Evolutionary conservation across 148 eudicot species (phyloP).

Genomic region (Diospyros lotus): DNA sequence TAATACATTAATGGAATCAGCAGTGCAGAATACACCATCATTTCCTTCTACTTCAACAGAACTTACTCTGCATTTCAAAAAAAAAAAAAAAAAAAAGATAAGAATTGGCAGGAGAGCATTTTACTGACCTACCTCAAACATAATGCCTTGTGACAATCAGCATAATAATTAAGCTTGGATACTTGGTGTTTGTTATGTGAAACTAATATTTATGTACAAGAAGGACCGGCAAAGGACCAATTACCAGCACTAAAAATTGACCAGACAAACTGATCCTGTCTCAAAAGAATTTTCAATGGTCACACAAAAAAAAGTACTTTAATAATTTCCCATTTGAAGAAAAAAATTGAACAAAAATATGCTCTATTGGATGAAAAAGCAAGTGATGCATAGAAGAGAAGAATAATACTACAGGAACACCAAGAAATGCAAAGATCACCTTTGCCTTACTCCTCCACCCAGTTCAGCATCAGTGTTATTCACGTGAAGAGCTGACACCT

Average conservation of each 20-base stretch:
- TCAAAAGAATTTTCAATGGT: neutral
- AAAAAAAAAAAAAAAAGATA: neutral
- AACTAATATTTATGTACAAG: no score
- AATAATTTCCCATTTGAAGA: neutral
- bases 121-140: neutral
- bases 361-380: neutral
- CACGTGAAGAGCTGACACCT: constrained; percentile 76
- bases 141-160: no score
- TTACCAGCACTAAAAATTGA: no score
- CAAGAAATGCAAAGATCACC: constrained; percentile 32
- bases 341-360: neutral
- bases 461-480: constrained; percentile 81
- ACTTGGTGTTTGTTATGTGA: no score
- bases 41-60: constrained; percentile 92
- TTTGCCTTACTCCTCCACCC: constrained; percentile 93
- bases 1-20: constrained; percentile 65
- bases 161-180: no score
- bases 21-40: constrained; percentile 86
- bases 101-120: neutral
- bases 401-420: neutral
- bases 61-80: constrained; percentile 55
- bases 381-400: neutral
- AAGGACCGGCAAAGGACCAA: no score
- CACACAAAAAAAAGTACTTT: neutral
- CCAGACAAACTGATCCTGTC: no score